Evolutionary conservation across 78 protist species (phyloP), one percentile per base, ranked within the genome.

Genomic region (Dictyostelium discoideum): DNA sequence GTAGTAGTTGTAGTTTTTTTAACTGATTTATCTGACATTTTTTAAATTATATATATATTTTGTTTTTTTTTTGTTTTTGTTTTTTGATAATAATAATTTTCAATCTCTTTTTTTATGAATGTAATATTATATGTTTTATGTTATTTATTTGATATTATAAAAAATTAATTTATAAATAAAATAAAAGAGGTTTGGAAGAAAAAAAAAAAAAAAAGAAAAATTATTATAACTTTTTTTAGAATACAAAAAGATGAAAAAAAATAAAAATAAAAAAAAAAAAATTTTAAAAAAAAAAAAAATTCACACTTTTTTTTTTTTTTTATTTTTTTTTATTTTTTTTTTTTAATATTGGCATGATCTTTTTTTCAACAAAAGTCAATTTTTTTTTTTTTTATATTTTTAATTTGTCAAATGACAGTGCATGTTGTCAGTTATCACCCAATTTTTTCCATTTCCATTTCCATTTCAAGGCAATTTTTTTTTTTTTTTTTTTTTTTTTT

Each of bases 201-300:
- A 37, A 74, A 74, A 44, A 79, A 44, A 44, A 79, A 79, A 74
- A 74, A 37, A 74, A 74, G 9, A 79, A 79, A 74, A 74, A 18
- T 29, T 26, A 24, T 67, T 67, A 24, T 67, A 60, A 60, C 42
- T 73, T 73, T 29, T 29, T 29, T 29, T 24, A 73, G 37, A 10
- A 73, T 5, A 24, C 40, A 32, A 24, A 73, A 24, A 73, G 22
- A 73, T 24, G 37, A 73, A 73, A 29, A 29, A 73, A 73, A 73
- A 73, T n/a, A 73, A 73, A 26, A 26, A 32, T 14, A 24, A 29
- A 73, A 26, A 26, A 32, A 32, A 24, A 29, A 73, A 73, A 73
- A 73, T 13, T 14, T 24, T n/a, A 29, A 73, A 73, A 29, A 73
- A 73, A 32, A 73, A 73, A 72, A 22, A 6, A 50, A 50, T 13